Percentiles rank a stretch among this genome's conserved stretches.
These are phyloP conservation scores for Cairneyella variabilis DNA, from an alignment of 495 filamentous ascomycete genomes.

Conservation along the genomic window DNA sequence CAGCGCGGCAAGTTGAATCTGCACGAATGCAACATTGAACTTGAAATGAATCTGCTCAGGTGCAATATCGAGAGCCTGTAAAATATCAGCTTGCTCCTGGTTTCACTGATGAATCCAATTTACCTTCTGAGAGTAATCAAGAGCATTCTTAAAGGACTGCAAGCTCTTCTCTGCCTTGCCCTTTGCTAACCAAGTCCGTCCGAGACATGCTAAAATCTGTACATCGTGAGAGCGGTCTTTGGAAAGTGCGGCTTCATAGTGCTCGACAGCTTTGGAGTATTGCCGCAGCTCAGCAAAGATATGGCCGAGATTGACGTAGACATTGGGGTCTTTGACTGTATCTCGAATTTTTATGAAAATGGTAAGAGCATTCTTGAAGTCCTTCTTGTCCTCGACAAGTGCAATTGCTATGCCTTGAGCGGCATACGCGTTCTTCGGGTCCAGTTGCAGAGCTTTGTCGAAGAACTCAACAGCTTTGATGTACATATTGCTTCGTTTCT, in stretches of 20 bases:
- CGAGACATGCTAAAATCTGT: constrained; percentile 82
- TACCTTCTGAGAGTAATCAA: constrained; percentile 82
- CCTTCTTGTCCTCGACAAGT: constrained; percentile 87
- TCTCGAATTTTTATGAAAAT: constrained; percentile 87
- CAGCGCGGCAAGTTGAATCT: constrained; percentile 83
- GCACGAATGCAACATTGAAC: constrained; percentile 97
- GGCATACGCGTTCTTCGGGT: constrained; percentile 90
- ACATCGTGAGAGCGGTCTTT: constrained; percentile 79
- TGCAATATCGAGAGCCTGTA: constrained; percentile 70
- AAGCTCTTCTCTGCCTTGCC: constrained; percentile 77
- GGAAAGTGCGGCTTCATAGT: constrained; percentile 84
- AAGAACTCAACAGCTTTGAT: constrained; percentile 95
- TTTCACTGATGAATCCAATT: background rate
- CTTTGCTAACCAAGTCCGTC: constrained; percentile 87
- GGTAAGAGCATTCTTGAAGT: constrained; percentile 72
- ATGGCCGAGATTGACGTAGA: constrained; percentile 90
- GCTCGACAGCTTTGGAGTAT: constrained; percentile 84
- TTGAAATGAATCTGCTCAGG: constrained; percentile 85
- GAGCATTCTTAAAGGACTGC: constrained; percentile 74
- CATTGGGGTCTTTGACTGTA: constrained; percentile 78
- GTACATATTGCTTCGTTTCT: constrained; percentile 82
- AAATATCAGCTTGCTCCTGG: background rate
- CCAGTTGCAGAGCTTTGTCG: constrained; percentile 91
- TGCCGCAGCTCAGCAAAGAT: constrained; percentile 86
- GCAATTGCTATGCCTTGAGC: constrained; percentile 95